A percentile compares a stretch with the other conserved stretches of the same genome.
Conservation (phyloP, 2,329 filamentous ascomycete genomes). For the Teratosphaeria pseudoeucalypti region DNA sequence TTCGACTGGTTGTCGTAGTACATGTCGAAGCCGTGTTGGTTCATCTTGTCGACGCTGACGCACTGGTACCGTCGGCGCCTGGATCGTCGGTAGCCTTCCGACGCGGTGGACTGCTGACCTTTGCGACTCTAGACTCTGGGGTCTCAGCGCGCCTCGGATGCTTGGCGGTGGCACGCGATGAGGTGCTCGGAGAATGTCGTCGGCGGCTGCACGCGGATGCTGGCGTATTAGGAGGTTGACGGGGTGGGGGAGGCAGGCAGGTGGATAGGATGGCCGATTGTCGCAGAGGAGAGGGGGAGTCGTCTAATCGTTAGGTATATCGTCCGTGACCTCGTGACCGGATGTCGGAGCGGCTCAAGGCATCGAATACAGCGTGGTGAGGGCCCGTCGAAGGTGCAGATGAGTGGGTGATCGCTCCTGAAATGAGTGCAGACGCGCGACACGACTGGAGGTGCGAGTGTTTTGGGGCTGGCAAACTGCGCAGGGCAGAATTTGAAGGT, state of each 20-base stretch:
- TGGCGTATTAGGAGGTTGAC: not conserved
- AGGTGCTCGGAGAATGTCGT: not conserved
- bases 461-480: not conserved
- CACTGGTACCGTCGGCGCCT: not conserved
- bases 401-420: not conserved
- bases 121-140: not conserved
- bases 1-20: slow-evolving; percentile 59
- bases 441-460: not conserved
- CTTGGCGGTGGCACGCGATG: not conserved
- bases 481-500: not conserved
- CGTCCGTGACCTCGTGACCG: not conserved
- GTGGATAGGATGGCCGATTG: not conserved
- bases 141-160: not conserved
- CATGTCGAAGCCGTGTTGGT: slow-evolving; percentile 43
- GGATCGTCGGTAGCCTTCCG: not conserved
- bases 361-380: not conserved
- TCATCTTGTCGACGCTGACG: slow-evolving; percentile 11
- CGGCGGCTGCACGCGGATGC: not conserved
- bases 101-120: not conserved
- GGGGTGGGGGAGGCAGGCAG: not conserved
- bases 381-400: not conserved
- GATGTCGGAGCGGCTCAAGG: not conserved
- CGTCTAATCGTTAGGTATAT: not conserved
- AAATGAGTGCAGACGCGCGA: not conserved
- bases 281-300: not conserved